Evolutionary conservation across 1,139 yeast genomes (phyloP), one percentile per base, ranked within the genome.

Genomic region (Candida mesenterica): DNA sequence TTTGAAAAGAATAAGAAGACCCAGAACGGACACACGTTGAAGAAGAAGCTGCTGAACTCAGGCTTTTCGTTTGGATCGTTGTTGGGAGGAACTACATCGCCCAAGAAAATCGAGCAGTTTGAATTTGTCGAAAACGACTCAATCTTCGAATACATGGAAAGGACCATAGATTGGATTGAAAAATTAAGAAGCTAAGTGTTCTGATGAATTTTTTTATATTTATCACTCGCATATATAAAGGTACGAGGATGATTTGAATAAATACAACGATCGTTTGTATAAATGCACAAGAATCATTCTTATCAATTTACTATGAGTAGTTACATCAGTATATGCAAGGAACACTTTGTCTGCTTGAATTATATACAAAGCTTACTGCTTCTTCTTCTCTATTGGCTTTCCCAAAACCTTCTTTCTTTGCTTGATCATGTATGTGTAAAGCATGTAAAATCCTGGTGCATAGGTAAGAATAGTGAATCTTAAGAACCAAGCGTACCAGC

Each of bases 371-470:
- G n/a, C n/a, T 16, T 29, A n/a, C 27, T 25, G 9, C 40, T 31
- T 37, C 32, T 37, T 32, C 48, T 49, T 37, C 18, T 35, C 36
- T 19, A 9, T 6, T 19, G 36, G 46, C 48, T 62, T 72, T 14
- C 67, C 68, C 68, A 81, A 68, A 3, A 76, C 82, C 66, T 80
- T 82, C 59, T 64, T 73, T 66, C 97, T 81, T 65, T 92, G 97
- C 49, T 74, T 78, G 53, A 92, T 72, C 96, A 92, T 92, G 58
- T 94, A 92, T 13, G 85, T 72, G 65, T 79, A 92, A 54, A 92
- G 72, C 53, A 82, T 76, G 58, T 87, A 89, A 57, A 90, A 79
- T 0, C 97, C 96, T 5, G 97, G 97, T 31, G 82, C 68, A 56
- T 90, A 92, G 14, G 82, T 70, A 28, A 77, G 59, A 62, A 92